Conservation (phyloP, 1,284 basidiomycete species). For the Austroboletus niveus region DNA sequence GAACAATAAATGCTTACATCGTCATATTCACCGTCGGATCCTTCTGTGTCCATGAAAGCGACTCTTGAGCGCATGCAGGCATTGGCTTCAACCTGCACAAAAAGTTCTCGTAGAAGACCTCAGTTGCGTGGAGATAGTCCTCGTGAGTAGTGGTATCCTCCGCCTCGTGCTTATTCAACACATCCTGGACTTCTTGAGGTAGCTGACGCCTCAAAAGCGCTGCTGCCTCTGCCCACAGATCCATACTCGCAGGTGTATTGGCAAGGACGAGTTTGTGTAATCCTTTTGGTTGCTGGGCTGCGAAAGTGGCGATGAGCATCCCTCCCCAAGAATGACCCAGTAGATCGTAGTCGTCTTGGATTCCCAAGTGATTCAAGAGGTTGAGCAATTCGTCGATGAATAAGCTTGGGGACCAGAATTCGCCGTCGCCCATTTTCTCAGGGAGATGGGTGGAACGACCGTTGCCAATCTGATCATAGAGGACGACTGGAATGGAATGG, state of each 20-base stretch:
- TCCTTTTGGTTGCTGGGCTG: constrained; percentile 38
- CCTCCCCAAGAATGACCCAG: constrained; percentile 54
- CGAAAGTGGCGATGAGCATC: constrained; percentile 43
- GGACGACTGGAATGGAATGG: constrained; percentile 38
- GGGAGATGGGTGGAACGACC: constrained; percentile 47
- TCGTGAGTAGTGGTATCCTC: constrained; percentile 43
- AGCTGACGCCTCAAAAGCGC: constrained; percentile 36
- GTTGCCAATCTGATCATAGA: constrained; percentile 51
- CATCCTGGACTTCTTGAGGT: constrained; percentile 43
- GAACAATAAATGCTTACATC: constrained; percentile 34
- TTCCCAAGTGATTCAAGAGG: constrained; percentile 39
- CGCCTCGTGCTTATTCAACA: constrained; percentile 45
- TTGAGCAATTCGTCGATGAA: constrained; percentile 49
- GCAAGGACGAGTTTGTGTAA: constrained; percentile 42
- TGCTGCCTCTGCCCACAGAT: constrained; percentile 37
- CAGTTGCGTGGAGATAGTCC: constrained; percentile 47
- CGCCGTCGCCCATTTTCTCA: constrained; percentile 34
- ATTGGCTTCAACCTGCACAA: constrained; percentile 46
- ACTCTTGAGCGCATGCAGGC: constrained; percentile 35
- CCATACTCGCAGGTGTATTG: constrained; percentile 40
- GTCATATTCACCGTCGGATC: constrained; percentile 51
- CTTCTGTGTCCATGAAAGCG: constrained; percentile 32
- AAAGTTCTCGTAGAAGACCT: constrained; percentile 43
- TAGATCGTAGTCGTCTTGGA: constrained; percentile 38
- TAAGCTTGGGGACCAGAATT: constrained; percentile 45